Evolutionary conservation across 805 yeast species (phyloP).

Genomic region (Barnettozyma salicaria): DNA sequence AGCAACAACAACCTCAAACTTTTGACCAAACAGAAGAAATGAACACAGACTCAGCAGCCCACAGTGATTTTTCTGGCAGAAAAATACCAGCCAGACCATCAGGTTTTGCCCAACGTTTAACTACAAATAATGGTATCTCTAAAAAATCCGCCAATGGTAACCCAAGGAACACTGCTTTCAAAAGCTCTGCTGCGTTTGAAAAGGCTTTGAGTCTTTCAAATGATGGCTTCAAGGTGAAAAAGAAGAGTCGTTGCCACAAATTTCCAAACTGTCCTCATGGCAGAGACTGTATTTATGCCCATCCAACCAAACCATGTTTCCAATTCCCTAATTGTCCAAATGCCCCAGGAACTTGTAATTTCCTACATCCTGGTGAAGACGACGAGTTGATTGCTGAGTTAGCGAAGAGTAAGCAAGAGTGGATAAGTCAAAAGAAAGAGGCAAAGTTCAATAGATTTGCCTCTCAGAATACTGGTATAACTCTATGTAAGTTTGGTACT

Average conservation of each 20-base stretch:
- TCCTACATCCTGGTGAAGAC: slow-evolving; percentile 81
- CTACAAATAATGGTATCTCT: slow-evolving; percentile 4
- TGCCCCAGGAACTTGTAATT: slow-evolving; percentile 77
- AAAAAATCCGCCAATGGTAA: slow-evolving; percentile 5
- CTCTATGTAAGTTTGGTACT: slow-evolving; percentile 70
- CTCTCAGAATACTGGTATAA: slow-evolving; percentile 41
- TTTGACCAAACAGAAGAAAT: background rate
- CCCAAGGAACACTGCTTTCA: slow-evolving; percentile 21
- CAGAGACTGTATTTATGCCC: slow-evolving; percentile 66
- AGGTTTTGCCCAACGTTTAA: slow-evolving; percentile 8
- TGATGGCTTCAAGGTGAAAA: slow-evolving; percentile 36
- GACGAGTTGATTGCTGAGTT: slow-evolving; percentile 62
- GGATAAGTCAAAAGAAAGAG: slow-evolving; percentile 32
- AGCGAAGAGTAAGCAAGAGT: slow-evolving; percentile 54
- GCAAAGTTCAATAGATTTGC: slow-evolving; percentile 22
- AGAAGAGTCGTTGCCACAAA: slow-evolving; percentile 59
- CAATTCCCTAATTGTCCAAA: slow-evolving; percentile 74
- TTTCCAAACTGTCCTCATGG: slow-evolving; percentile 65
- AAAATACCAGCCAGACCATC: slow-evolving; percentile 11
- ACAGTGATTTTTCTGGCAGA: slow-evolving; percentile 3
- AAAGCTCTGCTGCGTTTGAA: slow-evolving; percentile 31
- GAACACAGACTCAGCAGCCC: slow-evolving; percentile 3
- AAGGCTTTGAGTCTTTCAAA: slow-evolving; percentile 34
- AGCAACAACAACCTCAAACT: background rate
- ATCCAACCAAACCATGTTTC: slow-evolving; percentile 73